Evolutionary conservation across 2,329 filamentous ascomycete species (phyloP).

Genomic region (Ploettnerulaceae sp.): DNA sequence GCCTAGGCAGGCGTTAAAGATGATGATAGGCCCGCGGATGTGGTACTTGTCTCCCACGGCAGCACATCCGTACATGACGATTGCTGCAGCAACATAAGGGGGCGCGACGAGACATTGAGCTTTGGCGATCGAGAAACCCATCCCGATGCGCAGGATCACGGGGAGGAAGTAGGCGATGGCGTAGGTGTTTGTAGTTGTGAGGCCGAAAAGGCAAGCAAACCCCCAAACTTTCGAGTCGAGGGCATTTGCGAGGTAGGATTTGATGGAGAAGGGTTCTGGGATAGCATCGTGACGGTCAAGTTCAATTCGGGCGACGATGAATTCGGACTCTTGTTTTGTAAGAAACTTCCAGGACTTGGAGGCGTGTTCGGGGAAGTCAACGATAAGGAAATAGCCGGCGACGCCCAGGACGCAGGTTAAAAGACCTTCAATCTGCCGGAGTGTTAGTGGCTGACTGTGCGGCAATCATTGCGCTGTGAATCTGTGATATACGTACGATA

Average conservation of each 20-base stretch:
- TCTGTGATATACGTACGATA: constrained; percentile 47
- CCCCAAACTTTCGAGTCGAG: constrained; percentile 56
- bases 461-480: too few relatives aligned
- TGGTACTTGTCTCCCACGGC: constrained; percentile 50
- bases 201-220: constrained; percentile 57
- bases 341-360: constrained; percentile 46
- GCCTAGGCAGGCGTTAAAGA: constrained; percentile 41
- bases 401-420: constrained; percentile 51
- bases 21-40: constrained; percentile 31
- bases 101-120: constrained; percentile 53
- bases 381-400: constrained; percentile 51
- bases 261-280: constrained; percentile 43
- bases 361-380: constrained; percentile 59
- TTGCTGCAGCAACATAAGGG: constrained; percentile 44
- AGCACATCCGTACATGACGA: constrained; percentile 42
- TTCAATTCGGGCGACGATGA: constrained; percentile 50
- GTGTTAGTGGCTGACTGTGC: background rate
- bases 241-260: constrained; percentile 43
- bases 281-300: constrained; percentile 51
- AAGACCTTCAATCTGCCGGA: constrained; percentile 42
- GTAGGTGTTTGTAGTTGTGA: constrained; percentile 67
- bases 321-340: constrained; percentile 44
- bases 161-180: constrained; percentile 76
- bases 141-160: constrained; percentile 58
- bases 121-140: constrained; percentile 48